Evolutionary conservation across 352 stramenopile genomes (phyloP).

Genomic region (Blastocystis sp.): DNA sequence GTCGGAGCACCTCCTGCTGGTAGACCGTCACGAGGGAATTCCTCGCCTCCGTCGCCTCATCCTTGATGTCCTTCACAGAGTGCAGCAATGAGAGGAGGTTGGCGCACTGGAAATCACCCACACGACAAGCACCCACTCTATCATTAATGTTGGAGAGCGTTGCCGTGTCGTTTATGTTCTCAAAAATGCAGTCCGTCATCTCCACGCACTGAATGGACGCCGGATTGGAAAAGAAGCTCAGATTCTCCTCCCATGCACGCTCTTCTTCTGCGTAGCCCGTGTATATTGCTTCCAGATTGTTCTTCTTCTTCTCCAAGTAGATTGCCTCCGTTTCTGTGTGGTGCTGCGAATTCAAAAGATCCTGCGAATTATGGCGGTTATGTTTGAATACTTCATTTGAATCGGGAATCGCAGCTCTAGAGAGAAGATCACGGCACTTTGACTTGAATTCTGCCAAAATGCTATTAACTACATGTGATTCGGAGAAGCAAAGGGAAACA

Average conservation of each 20-base stretch:
- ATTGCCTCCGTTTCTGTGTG: background rate
- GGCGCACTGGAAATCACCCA: background rate
- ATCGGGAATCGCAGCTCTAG: background rate
- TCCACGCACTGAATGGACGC: conserved; percentile 19
- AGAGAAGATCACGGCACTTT: background rate
- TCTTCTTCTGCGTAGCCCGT: conserved; percentile 30
- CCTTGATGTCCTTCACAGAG: conserved; percentile 3
- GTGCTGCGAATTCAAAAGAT: conserved; percentile 12
- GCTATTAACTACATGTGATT: background rate
- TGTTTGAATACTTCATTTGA: background rate
- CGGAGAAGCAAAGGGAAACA: background rate
- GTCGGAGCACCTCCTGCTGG: background rate
- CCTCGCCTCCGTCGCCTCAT: conserved; percentile 7
- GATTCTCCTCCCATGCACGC: conserved; percentile 54
- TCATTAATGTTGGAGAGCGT: conserved; percentile 42
- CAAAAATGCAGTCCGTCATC: conserved; percentile 47
- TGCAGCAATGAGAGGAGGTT: conserved; percentile 13
- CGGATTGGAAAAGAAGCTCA: conserved; percentile 41
- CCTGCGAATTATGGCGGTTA: background rate
- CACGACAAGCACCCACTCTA: background rate
- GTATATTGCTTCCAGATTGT: conserved; percentile 19
- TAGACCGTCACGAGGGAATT: conserved; percentile 32
- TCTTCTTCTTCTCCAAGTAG: conserved; percentile 18
- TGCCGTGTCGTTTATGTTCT: conserved; percentile 32
- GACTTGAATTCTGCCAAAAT: background rate